Percentiles rank a stretch among this genome's conserved stretches.
Conservation (phyloP, 108 stramenopile species). For the Craspedostauros australis region DNA sequence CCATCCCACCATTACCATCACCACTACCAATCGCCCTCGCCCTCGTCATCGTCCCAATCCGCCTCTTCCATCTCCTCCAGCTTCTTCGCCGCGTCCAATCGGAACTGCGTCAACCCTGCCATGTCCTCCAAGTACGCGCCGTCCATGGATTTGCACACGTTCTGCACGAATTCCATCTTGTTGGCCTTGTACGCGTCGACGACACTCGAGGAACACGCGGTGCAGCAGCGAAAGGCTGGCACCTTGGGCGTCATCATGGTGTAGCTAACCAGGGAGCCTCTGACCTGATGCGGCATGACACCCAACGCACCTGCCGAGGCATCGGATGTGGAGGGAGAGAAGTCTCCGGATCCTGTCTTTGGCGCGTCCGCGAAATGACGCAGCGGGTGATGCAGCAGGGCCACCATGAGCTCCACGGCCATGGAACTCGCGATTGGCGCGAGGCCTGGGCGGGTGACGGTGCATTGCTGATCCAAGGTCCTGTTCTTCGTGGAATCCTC, state of each 20-base stretch:
- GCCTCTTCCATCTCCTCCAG: constrained; percentile 22
- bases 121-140: constrained; percentile 65
- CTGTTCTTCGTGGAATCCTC: constrained; percentile 92
- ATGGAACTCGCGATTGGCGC: constrained; percentile 93
- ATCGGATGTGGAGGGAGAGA: constrained; percentile 30
- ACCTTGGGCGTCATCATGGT: constrained; percentile 89
- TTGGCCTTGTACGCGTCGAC: constrained; percentile 68
- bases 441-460: constrained; percentile 96
- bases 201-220: constrained; percentile 81
- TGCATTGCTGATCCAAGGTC: constrained; percentile 99
- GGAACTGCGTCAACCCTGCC: constrained; percentile 64
- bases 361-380: constrained; percentile 50
- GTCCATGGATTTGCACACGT: constrained; percentile 72
- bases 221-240: constrained; percentile 85
- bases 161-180: constrained; percentile 73
- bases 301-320: constrained; percentile 54
- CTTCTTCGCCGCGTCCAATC: constrained; percentile 30
- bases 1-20: no score
- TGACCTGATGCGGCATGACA: constrained; percentile 87
- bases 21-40: no score
- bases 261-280: constrained; percentile 88
- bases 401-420: constrained; percentile 93
- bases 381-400: constrained; percentile 85
- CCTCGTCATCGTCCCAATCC: constrained; percentile 30
- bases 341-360: constrained; percentile 4